Evolutionary conservation across 805 yeast genomes (phyloP).

Genomic region (Diddensiella santjacobensis): DNA sequence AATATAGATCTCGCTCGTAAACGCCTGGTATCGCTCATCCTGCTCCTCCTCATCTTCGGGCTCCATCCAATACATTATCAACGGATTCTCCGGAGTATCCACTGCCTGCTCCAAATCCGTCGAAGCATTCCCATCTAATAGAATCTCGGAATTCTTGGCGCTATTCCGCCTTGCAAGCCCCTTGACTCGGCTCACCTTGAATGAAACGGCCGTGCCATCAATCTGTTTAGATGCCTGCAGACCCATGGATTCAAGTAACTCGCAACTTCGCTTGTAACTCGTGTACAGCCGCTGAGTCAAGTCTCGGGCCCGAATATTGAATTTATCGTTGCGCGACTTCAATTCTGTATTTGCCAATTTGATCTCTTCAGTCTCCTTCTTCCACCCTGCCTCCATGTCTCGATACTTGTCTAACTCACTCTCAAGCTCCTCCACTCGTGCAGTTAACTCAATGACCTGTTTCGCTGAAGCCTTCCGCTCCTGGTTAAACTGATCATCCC

Average conservation of each 20-base stretch:
- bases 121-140: constrained; percentile 4
- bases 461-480: constrained; percentile 50
- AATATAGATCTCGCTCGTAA: constrained; percentile 31
- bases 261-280: constrained; percentile 41
- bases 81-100: constrained; percentile 5
- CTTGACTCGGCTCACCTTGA: constrained; percentile 60
- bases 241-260: constrained; percentile 72
- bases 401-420: constrained; percentile 13
- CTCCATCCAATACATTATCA: constrained; percentile 47
- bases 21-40: constrained; percentile 23
- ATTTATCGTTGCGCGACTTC: constrained; percentile 22
- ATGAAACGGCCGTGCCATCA: constrained; percentile 40
- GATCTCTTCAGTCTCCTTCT: constrained; percentile 7
- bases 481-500: constrained; percentile 54
- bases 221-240: constrained; percentile 50
- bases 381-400: constrained; percentile 9
- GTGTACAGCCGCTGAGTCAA: constrained; percentile 40
- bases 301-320: constrained; percentile 39
- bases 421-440: constrained; percentile 43
- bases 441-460: constrained; percentile 47
- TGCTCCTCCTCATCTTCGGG: constrained; percentile 31
- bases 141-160: constrained; percentile 2
- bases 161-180: constrained; percentile 42
- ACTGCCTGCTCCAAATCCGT: constrained; percentile 1
- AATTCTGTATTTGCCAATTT: constrained; percentile 6